These are phyloP conservation scores for Daldinia caldariorum DNA, from an alignment of 495 filamentous ascomycete genomes.

Conservation along the genomic window DNA sequence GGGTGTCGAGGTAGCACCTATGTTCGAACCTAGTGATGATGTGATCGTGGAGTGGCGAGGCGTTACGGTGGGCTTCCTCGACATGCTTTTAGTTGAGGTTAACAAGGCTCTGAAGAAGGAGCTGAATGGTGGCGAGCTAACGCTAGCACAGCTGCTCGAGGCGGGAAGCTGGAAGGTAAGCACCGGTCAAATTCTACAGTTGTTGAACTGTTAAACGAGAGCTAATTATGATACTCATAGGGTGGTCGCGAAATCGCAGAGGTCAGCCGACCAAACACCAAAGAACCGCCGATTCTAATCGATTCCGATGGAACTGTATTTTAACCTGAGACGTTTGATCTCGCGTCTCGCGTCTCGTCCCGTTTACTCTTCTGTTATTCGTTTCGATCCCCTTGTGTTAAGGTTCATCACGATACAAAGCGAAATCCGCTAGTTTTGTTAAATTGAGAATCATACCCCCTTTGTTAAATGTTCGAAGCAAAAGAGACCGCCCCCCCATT, in stretches of 20 bases:
- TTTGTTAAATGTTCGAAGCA: conserved; percentile 30
- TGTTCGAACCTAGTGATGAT: conserved; percentile 81
- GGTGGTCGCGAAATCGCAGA: conserved; percentile 96
- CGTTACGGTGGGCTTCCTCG: conserved; percentile 84
- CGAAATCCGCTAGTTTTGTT: conserved; percentile 26
- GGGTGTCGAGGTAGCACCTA: conserved; percentile 74
- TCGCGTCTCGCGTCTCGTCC: background rate
- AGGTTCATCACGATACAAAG: conserved; percentile 9
- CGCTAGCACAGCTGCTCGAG: conserved; percentile 81
- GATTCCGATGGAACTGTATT: conserved; percentile 97
- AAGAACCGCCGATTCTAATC: conserved; percentile 96
- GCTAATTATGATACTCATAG: conserved; percentile 61
- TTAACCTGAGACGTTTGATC: conserved; percentile 51
- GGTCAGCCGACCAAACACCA: conserved; percentile 93
- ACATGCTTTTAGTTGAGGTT: conserved; percentile 75
- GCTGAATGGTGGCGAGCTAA: conserved; percentile 66
- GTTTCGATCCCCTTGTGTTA: conserved; percentile 15
- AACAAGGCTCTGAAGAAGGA: conserved; percentile 67
- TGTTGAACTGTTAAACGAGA: background rate
- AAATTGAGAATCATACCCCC: conserved; percentile 15
- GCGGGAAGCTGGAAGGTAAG: conserved; percentile 95
- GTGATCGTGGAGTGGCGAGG: conserved; percentile 90
- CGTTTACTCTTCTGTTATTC: conserved; percentile 29
- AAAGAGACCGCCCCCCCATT: conserved; percentile 20
- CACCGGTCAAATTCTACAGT: background rate